Evolutionary conservation across 352 stramenopile genomes (phyloP), one percentile per base, ranked within the genome.

Genomic region (Phytophthora pini): DNA sequence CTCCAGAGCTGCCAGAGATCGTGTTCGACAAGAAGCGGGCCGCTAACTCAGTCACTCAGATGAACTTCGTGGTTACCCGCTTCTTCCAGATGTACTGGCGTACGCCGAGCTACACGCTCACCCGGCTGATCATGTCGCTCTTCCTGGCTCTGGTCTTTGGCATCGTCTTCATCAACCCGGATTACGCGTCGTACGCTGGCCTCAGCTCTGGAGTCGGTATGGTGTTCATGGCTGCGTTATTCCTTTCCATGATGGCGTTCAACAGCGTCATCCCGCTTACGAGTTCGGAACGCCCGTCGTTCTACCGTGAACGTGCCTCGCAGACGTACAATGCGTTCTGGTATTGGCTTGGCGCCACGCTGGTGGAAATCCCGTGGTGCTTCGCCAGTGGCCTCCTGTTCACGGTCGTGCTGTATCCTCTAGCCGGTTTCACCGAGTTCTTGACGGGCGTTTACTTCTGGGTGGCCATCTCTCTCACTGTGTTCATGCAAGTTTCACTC

Each of bases 401-500:
- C 71, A 82, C 80, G 0, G 46, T 93, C 6, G 64, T 92, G 7
- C 95, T 92, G 75, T 88, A 80, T 36, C 84, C 74, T 10, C 56
- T 97, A 22, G 53, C 95, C 0, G 95, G 95, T 56, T 96, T 96
- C 68, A 74, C 89, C 46, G 88, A 88, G 5, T 84, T 94, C 24
- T 51, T 53, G 12, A 32, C 39, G 0, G 56, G 26, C 13, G 51
- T 78, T 11, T 15, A 64, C 10, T 78, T 64, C 46, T 77, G 69
- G 69, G 13, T 82, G 13, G 46, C 47, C 12, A 31, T 62, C 8
- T 66, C 63, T 5, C 41, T 79, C 11, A 51, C 52, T 3, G 50
- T 82, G 9, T 40, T 82, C 41, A 64, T 83, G 57, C 76, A 82
- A 44, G 88, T 83, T 4, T 95, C 84, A 66, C 72, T 90, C 17